Evolutionary conservation across 306 rosid species (phyloP), one percentile per base, ranked within the genome.

Genomic region (Corylus avellana): DNA sequence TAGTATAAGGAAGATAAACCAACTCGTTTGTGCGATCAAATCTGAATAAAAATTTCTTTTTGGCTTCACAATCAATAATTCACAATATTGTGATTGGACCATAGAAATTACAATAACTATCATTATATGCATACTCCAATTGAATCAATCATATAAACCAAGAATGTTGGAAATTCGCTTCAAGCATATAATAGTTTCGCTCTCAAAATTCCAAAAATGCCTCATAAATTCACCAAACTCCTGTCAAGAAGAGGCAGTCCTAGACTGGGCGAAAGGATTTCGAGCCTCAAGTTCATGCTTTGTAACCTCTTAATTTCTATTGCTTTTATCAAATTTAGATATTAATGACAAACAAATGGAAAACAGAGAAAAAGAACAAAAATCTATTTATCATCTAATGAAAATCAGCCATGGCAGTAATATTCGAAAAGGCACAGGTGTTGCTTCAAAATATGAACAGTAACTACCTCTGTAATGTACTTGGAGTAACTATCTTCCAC

Each of bases 401-500:
- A 49, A 49, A 49, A 9, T 10, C 53, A 49, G 53, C 2, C 66
- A 22, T 11, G 37, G 16, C 44, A 69, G 55, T 25, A 32, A 32
- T 57, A 32, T 22, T 59, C 51, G 22, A 49, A 66, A 57, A 72
- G 70, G 72, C 54, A 22, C 27, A 8, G 48, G 18, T 29, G 73
- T 73, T 42, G 9, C 70, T 27, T 7, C 62, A 64, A 75, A 71
- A 32, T 51, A 61, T 46, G 17, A n/a, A 78, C 42, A 53, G 56
- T 35, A 62, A 18, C 54, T 85, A 95, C 99, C 99, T 93, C 96
- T 27, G 83, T 59, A 77, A 95, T 95, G 86, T 90, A 95, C 86
- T 88, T 91, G 73, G 93, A 87, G 89, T 95, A 95, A 90, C 97
- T 91, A 85, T 93, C 96, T 89, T 95, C 99, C 79, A 59, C 69